Percentiles rank a stretch among this genome's conserved stretches.
Evolutionary conservation across 371 early-diverging fungal species (phyloP).

Genomic region (Circinella minor): DNA sequence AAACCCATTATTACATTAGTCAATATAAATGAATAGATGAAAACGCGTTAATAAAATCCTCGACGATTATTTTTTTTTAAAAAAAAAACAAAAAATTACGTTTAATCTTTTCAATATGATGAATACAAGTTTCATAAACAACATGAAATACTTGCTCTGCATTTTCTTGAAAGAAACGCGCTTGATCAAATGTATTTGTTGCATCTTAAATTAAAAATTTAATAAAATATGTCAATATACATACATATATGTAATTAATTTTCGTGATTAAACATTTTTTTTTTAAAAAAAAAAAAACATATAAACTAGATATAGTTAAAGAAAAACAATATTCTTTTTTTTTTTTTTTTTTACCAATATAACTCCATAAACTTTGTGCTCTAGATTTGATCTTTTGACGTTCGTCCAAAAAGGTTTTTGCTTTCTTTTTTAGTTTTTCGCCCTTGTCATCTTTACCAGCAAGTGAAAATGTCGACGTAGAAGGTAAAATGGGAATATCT

Average conservation of each 20-base stretch:
- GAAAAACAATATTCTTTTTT: too few species aligned
- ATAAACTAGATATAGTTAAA: too few species aligned
- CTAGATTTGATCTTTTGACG: constrained; percentile 78
- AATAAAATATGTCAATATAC: too few species aligned
- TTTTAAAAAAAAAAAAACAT: too few species aligned
- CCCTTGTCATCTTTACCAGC: constrained; percentile 49
- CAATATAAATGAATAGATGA: too few species aligned
- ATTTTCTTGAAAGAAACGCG: constrained; percentile 81
- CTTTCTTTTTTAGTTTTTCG: constrained; percentile 71
- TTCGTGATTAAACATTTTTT: too few species aligned
- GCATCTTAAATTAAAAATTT: constrained; percentile 61
- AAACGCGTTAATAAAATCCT: too few species aligned
- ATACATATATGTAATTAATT: too few species aligned
- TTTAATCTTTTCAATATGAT: constrained; percentile 77
- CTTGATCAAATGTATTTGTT: constrained; percentile 75
- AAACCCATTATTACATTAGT: too few species aligned
- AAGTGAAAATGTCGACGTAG: constrained; percentile 46
- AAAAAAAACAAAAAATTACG: constrained; percentile 42
- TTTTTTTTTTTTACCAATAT: constrained; percentile 57
- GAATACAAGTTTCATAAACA: constrained; percentile 68
- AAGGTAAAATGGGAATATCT: constrained; percentile 43
- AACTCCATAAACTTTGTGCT: constrained; percentile 69
- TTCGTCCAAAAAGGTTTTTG: constrained; percentile 79
- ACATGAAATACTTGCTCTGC: constrained; percentile 74
- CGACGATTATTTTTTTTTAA: too few species aligned